Evolutionary conservation across 208 protist species (phyloP).

Genomic region (Balamuthia mandrillaris): DNA sequence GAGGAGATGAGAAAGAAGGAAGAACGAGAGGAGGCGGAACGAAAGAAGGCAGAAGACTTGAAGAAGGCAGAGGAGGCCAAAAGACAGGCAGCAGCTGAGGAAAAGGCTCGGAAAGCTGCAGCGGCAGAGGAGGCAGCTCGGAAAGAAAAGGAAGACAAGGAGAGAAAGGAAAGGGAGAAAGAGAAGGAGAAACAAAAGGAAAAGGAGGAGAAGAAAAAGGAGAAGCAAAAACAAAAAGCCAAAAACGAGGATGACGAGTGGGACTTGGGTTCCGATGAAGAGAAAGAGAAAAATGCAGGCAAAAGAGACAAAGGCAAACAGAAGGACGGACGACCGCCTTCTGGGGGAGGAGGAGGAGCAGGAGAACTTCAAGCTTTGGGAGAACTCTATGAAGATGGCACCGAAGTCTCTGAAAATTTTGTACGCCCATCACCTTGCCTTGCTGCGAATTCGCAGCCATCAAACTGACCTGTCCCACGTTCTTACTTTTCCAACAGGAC

Average conservation of each 20-base stretch:
- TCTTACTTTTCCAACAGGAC: too few relatives aligned
- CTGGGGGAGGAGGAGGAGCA: too few relatives aligned
- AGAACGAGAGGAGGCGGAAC: neutral
- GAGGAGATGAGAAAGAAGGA: neutral
- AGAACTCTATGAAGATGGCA: too few relatives aligned
- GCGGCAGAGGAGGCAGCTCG: neutral
- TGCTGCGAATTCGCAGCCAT: too few relatives aligned
- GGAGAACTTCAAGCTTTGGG: too few relatives aligned
- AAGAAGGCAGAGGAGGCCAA: neutral
- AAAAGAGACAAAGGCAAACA: too few relatives aligned
- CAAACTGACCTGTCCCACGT: too few relatives aligned
- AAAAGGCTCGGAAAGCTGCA: neutral
- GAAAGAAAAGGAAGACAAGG: neutral
- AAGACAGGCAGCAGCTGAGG: neutral
- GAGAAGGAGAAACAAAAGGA: neutral
- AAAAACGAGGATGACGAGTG: neutral
- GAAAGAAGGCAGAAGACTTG: neutral
- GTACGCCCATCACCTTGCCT: too few relatives aligned
- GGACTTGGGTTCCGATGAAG: neutral
- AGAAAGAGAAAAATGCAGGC: neutral
- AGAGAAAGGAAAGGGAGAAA: neutral
- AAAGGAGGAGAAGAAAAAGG: neutral
- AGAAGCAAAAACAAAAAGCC: neutral
- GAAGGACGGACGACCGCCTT: too few relatives aligned
- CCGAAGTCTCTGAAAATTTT: too few relatives aligned